A percentile compares a stretch with the other conserved stretches of the same genome.
Evolutionary conservation across 805 yeast species (phyloP).

Genomic region (Ogataea zsoltii): DNA sequence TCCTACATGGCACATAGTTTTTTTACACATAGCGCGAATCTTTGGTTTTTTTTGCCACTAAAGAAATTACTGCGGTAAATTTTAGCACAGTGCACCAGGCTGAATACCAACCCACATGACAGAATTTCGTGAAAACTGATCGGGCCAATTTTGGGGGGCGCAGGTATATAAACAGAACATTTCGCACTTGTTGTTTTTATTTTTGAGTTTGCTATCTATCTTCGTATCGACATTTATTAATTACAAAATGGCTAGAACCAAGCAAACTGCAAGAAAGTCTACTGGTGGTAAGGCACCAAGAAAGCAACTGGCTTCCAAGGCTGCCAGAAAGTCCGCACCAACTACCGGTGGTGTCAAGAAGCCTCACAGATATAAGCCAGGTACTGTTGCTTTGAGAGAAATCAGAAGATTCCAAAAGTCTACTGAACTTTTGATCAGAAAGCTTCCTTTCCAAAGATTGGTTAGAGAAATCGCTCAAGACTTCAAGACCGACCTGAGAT

Average conservation of each 20-base stretch:
- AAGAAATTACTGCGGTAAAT: constrained; percentile 4
- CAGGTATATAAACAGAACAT: not conserved
- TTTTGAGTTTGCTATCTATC: not conserved
- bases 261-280: constrained; percentile 92
- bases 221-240: too few relatives aligned
- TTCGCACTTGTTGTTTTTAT: constrained; percentile 5
- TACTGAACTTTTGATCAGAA: constrained; percentile 92
- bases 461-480: constrained; percentile 96
- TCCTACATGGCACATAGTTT: constrained; percentile 9
- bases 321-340: constrained; percentile 93
- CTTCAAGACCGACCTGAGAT: constrained; percentile 89
- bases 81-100: constrained; percentile 1
- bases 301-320: constrained; percentile 89
- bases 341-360: constrained; percentile 90
- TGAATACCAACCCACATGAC: not conserved
- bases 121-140: not conserved
- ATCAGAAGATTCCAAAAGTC: constrained; percentile 97
- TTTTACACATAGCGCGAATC: not conserved
- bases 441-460: constrained; percentile 95
- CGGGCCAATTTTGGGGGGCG: not conserved
- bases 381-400: constrained; percentile 95
- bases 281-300: constrained; percentile 97
- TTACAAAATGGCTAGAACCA: constrained; percentile 80
- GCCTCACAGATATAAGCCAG: constrained; percentile 97
- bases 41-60: constrained; percentile 5